Base-by-base conservation (phyloP, 768 basidiomycete genomes). In the Lactifluus pinguis region DNA sequence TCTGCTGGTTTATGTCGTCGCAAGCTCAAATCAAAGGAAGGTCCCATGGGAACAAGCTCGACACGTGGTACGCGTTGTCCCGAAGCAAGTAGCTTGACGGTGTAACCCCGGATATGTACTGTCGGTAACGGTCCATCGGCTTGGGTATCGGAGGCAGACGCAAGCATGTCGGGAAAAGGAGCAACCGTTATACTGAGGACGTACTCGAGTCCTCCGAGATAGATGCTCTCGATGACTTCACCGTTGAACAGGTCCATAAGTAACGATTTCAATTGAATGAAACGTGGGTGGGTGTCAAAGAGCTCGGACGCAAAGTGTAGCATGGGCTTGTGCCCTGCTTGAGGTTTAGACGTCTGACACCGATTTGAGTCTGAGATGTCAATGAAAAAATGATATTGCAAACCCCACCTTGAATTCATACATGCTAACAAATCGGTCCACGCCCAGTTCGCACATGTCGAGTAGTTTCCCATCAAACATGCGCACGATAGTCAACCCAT, bases 301-400 rank as follows among this genome's bases (percentile, higher is more conserved):
- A 98, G 80, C 63, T 92, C 91, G 0, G 93, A 95, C 14, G 93
- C 91, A 70, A 99, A 99, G 70, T 95, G 92, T 80, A 99, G 85
- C 65, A 98, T 74, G 49, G 97, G 95, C 67, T 90, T 87, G 67
- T 92, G 84, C 10, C 94, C 95, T 25, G 88, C 84, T 4, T 92
- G 87, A 14, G 88, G 85, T 82, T 95, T 98, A 25, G 84, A 79
- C 45, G 89, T 87, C 97, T 94, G 68, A 21, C 15, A 14, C 34
- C 15, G 7, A 51, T 52, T 21, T n/a, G n/a, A n/a, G n/a, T 17
- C 4, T 17, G 30, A 21, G 53, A 25, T 34, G 49, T 38, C 42
- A 4, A 41, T 14, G 45, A 58, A 2, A 32, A 9, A 8, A 7
- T 8, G 4, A 62, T n/a, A 7, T 25, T 25, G 25, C 2, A 29